Evolutionary conservation across 1,284 basidiomycete genomes (phyloP).

Genomic region (Malassezia sympodialis): DNA sequence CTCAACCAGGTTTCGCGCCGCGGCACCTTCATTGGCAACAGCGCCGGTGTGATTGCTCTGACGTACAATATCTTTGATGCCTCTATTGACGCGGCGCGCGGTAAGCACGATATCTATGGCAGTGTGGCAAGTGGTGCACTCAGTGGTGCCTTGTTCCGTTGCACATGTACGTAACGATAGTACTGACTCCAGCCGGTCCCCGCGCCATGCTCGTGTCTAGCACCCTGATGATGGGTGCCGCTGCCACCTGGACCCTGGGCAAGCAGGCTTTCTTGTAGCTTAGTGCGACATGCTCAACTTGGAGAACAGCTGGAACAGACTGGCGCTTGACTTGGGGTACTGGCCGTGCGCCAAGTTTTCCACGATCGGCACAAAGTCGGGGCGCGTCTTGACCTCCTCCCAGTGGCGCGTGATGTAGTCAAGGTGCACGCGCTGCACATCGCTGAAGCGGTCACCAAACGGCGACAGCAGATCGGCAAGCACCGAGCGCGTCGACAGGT

Average conservation of each 20-base stretch:
- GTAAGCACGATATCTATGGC: slow-evolving; percentile 80
- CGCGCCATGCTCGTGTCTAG: slow-evolving; percentile 78
- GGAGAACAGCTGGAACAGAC: slow-evolving; percentile 30
- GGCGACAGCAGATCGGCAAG: slow-evolving; percentile 27
- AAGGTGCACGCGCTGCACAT: slow-evolving; percentile 31
- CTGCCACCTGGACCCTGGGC: slow-evolving; percentile 81
- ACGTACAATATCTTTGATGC: slow-evolving; percentile 96
- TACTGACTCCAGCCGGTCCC: slow-evolving; percentile 63
- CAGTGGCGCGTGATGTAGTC: slow-evolving; percentile 29
- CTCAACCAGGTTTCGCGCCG: slow-evolving; percentile 92
- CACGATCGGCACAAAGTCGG: slow-evolving; percentile 29
- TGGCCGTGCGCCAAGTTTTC: slow-evolving; percentile 24
- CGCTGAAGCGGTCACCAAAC: slow-evolving; percentile 32
- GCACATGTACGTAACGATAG: slow-evolving; percentile 61
- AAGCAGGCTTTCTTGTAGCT: slow-evolving; percentile 52
- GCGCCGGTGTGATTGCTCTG: slow-evolving; percentile 88
- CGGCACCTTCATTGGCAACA: slow-evolving; percentile 96
- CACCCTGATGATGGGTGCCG: slow-evolving; percentile 72
- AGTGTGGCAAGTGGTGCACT: slow-evolving; percentile 84
- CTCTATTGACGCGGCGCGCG: slow-evolving; percentile 74
- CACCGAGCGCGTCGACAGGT: slow-evolving; percentile 25
- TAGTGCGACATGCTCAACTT: slow-evolving; percentile 18
- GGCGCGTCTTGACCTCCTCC: slow-evolving; percentile 30
- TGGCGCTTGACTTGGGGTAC: slow-evolving; percentile 26
- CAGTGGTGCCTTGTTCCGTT: slow-evolving; percentile 85